Base-by-base conservation (phyloP, 441 rosid genomes). In the Kokia cookei region DNA sequence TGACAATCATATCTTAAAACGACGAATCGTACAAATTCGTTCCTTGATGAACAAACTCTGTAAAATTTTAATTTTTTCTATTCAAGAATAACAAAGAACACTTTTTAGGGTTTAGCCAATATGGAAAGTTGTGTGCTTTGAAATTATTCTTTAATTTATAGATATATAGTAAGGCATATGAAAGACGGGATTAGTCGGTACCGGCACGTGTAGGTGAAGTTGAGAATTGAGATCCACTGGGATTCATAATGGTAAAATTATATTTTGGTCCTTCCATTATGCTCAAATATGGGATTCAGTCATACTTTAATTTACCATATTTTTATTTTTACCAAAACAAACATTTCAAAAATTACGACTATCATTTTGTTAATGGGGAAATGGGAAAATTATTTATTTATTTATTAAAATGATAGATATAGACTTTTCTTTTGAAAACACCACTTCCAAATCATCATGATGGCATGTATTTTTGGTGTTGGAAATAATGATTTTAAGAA, bases 201-300 rank as follows among this genome's bases (percentile, higher is more conserved):
- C 67, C 43, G 58, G 1, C 75, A 60, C 75, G 75, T 72, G 75
- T 29, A 9, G 47, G 75, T 72, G 42, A 58, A 37, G 54, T n/a
- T 59, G 22, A 3, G 15, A 10, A 5, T 71, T 65, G 54, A 14
- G 4, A 6, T 37, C 40, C 40, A 37, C 40, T 14, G 13, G 17
- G 53, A 22, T 1, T 19, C n/a, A 1, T 32, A 3, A 5, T 13
- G 2, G 40, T 6, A 2, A 37, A 37, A 37, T 37, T 6, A 6
- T 6, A 37, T 37, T 37, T 37, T 37, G 40, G 8, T 37, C 8
- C 8, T 8, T 37, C 0, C 1, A 6, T 37, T 37, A 1, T 37
- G 0, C 40, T 37, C 8, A 37, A 37, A 37, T 37, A 1, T 37
- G 40, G 7, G 40, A 5, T 37, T 35, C 40, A 37, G 40, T 37